phyloP scores from a whole-genome alignment of 2,329 filamentous ascomycete species.

The Aspergillus tubingensis region DNA sequence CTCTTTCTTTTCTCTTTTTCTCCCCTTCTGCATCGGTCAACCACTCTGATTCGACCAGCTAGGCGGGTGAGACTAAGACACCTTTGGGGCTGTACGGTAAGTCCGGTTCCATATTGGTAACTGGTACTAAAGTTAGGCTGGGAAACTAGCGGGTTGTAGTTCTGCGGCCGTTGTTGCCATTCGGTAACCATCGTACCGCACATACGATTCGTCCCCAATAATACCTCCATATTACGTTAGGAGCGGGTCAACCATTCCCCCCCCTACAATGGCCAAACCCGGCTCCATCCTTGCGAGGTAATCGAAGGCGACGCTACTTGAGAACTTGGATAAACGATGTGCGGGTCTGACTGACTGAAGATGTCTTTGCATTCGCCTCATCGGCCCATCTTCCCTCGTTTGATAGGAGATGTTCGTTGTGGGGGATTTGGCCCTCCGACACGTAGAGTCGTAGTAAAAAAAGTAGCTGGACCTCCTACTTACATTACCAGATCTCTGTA shows the following conservation, averaged over 20 bases:
- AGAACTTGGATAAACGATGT: background rate
- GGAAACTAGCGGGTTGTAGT: conserved; percentile 7
- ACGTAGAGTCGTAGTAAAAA: background rate
- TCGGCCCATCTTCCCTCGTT: background rate
- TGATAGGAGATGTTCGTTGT: conserved; percentile 4
- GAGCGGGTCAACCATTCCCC: conserved; percentile 1
- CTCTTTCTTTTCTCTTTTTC: background rate
- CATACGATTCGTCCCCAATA: conserved; percentile 8
- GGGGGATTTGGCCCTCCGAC: background rate
- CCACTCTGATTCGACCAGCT: conserved; percentile 15
- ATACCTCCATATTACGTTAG: conserved; percentile 1
- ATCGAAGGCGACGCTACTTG: conserved; percentile 9
- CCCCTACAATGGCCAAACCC: conserved; percentile 9
- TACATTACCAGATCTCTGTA: conserved; percentile 2
- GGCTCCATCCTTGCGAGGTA: conserved; percentile 5
- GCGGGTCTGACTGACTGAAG: conserved; percentile 5
- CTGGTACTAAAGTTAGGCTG: conserved; percentile 9
- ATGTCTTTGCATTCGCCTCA: conserved; percentile 2
- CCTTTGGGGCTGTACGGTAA: conserved; percentile 16
- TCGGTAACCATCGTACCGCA: conserved; percentile 1
- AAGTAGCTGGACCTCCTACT: too few relatives aligned
- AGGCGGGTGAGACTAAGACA: conserved; percentile 19
- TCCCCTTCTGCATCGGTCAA: conserved; percentile 13
- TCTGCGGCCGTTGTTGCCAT: conserved; percentile 3
- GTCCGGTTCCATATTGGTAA: conserved; percentile 5